Percentiles rank a stretch among this genome's conserved stretches.
These are phyloP conservation scores for Sphaerulina vaccinii DNA, from an alignment of 2,329 filamentous ascomycete species.

Conservation along the genomic window DNA sequence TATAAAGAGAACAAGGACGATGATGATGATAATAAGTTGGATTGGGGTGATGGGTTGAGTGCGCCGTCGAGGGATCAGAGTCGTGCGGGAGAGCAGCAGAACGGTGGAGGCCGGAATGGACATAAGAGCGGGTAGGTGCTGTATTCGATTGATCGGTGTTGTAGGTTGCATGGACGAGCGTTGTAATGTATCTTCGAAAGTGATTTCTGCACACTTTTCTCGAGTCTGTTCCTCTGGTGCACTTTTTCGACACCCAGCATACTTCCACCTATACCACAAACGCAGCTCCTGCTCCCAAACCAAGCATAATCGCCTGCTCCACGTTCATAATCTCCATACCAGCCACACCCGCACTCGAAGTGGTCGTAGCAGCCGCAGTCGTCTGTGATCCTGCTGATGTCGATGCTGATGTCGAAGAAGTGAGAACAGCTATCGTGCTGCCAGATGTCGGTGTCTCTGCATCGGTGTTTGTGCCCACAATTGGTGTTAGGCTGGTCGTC, in stretches of 20 bases:
- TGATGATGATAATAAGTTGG: conserved; percentile 25
- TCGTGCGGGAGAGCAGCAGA: conserved; percentile 6
- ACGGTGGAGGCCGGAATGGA: conserved; percentile 4
- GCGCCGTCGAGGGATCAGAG: conserved; percentile 19
- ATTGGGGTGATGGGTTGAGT: conserved; percentile 26
- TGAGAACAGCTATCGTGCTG: not conserved
- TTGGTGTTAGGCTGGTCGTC: not conserved
- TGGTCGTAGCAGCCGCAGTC: not conserved
- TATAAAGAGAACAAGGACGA: conserved; percentile 33
- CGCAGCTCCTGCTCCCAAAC: conserved; percentile 11
- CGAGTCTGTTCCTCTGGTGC: too few species aligned
- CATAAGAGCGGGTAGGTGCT: not conserved
- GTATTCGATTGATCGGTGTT: too few species aligned
- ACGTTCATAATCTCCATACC: not conserved
- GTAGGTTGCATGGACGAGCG: too few species aligned
- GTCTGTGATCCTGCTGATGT: not conserved
- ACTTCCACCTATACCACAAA: not conserved
- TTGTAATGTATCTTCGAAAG: too few species aligned
- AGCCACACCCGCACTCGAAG: too few species aligned
- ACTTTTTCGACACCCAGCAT: not conserved
- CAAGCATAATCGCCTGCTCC: conserved; percentile 14
- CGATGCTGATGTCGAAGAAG: not conserved
- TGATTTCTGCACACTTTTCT: too few species aligned
- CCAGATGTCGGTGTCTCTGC: not conserved
- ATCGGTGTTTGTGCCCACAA: not conserved